Evolutionary conservation across 805 yeast species (phyloP), one percentile per base, ranked within the genome.

Genomic region (Candida krabiensis): DNA sequence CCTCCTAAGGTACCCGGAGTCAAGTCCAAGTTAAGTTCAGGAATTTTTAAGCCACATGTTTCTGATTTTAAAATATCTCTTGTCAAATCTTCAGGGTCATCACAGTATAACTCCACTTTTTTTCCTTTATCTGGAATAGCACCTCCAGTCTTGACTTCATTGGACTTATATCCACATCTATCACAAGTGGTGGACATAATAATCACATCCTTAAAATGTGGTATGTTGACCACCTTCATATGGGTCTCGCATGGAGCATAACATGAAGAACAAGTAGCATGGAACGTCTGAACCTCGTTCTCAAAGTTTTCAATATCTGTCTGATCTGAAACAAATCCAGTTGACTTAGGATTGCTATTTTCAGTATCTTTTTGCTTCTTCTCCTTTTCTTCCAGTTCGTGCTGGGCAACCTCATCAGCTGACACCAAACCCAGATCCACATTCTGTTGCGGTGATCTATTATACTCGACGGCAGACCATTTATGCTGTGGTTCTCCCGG

Each of bases 141-240:
- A 53, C 99, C 99, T 43, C 99, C 99, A 4, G 99, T 93, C 68
- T 91, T 93, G 48, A 93, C 99, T 64, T 93, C 99, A 60, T 93
- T 93, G 13, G 96, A 86, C 67, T 87, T 91, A 67, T 86, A 93
- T 25, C 98, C 99, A 67, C 99, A 93, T 46, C 77, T 67, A 22
- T 83, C 90, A 68, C 99, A 93, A 1, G 78, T 81, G 1, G 99
- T 93, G 33, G 95, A 84, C 99, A 93, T 93, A 53, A 93, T 78
- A 43, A 93, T 84, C 28, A 93, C 99, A 50, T 93, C 98, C 67
- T 91, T 90, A 76, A 93, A 93, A 66, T 93, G 98, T 15, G 99
- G 99, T 50, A 93, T 93, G 61, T 88, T 83, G 16, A 93, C 96
- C 26, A 89, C 78, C 69, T 93, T 93, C 99, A 93, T 93, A 60